Percentiles rank a stretch among this genome's conserved stretches.
Conservation (phyloP, 1,284 basidiomycete genomes). For the Kalmanozyma brasiliensis region DNA sequence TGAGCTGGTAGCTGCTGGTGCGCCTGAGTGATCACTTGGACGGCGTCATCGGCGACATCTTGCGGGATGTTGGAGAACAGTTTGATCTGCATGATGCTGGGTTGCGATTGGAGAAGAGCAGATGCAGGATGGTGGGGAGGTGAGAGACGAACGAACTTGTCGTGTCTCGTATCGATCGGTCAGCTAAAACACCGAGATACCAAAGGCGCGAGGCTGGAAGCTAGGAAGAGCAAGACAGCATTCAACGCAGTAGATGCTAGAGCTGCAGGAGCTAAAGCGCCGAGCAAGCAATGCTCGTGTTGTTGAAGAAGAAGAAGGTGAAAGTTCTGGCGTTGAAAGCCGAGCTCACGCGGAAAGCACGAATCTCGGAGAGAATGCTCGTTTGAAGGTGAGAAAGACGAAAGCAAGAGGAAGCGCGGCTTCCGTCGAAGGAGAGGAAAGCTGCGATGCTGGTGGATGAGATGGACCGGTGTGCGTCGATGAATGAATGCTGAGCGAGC, state of each 20-base stretch:
- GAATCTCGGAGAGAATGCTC: too few relatives aligned
- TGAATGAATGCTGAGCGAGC: not conserved
- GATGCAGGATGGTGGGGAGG: not conserved
- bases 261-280: conserved; percentile 22
- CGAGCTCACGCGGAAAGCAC: too few relatives aligned
- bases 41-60: not conserved
- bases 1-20: not conserved
- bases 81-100: conserved; percentile 6
- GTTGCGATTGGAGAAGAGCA: not conserved
- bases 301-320: too few relatives aligned
- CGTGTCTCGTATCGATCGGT: conserved; percentile 43
- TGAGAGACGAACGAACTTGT: conserved; percentile 6
- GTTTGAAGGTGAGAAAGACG: too few relatives aligned
- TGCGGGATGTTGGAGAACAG: not conserved
- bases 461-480: too few relatives aligned
- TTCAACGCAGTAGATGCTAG: conserved; percentile 12
- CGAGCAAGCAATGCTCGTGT: conserved; percentile 1
- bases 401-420: not conserved
- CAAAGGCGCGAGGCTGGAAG: conserved; percentile 1
- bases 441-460: too few relatives aligned
- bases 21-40: not conserved
- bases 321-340: too few relatives aligned
- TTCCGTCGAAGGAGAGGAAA: not conserved
- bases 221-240: conserved; percentile 18
- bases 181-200: conserved; percentile 51